phyloP scores from a whole-genome alignment of 2,329 filamentous ascomycete species.

The Fusarium redolens region DNA sequence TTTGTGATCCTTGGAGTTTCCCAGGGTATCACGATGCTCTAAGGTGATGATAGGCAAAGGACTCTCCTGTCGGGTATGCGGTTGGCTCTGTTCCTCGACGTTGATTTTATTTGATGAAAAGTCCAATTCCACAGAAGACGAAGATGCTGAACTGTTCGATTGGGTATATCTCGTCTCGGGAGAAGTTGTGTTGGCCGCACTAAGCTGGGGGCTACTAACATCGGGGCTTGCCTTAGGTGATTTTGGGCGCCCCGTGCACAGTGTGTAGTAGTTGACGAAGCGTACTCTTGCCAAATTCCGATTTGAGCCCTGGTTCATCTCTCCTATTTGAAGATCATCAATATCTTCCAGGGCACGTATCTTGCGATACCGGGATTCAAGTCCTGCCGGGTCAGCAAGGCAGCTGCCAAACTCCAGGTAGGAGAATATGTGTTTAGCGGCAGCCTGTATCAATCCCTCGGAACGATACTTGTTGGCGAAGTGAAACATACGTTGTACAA shows the following conservation, averaged over 20 bases:
- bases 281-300: slow-evolving; percentile 66
- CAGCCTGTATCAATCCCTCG: slow-evolving; percentile 76
- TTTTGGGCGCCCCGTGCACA: slow-evolving; percentile 80
- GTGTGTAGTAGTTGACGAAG: slow-evolving; percentile 91
- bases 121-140: not conserved
- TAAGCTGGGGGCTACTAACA: slow-evolving; percentile 3
- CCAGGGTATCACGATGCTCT: slow-evolving; percentile 34
- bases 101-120: slow-evolving; percentile 2
- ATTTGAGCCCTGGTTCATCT: slow-evolving; percentile 23
- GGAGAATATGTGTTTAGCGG: slow-evolving; percentile 78
- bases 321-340: slow-evolving; percentile 61
- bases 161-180: not conserved
- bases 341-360: slow-evolving; percentile 79
- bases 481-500: slow-evolving; percentile 75
- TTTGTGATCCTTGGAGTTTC: slow-evolving; percentile 27
- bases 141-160: not conserved
- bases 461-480: slow-evolving; percentile 84
- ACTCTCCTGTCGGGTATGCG: slow-evolving; percentile 6
- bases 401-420: slow-evolving; percentile 87
- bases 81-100: slow-evolving; percentile 3
- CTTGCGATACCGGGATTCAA: slow-evolving; percentile 76
- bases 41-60: slow-evolving; percentile 32
- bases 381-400: slow-evolving; percentile 78
- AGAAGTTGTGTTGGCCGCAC: slow-evolving; percentile 1
- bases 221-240: slow-evolving; percentile 39